Conservation (phyloP, 441 rosid genomes). For the Erodium trifolium region DNA sequence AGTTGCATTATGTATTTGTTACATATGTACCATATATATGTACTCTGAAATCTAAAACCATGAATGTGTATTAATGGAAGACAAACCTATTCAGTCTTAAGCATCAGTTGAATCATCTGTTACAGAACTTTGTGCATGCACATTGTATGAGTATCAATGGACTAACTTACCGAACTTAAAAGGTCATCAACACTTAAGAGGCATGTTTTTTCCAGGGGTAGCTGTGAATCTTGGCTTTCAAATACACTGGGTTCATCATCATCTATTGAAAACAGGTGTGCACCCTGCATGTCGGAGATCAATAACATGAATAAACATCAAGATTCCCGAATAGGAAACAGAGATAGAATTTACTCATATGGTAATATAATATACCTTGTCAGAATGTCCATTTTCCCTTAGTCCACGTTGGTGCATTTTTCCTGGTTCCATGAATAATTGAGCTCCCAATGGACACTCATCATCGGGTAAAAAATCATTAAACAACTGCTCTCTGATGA, state of each 20-base stretch:
- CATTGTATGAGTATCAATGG: too few relatives aligned
- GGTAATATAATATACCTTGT: constrained; percentile 24
- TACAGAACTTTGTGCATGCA: too few relatives aligned
- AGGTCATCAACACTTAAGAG: constrained; percentile 54
- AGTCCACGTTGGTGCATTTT: constrained; percentile 29
- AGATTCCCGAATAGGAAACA: constrained; percentile 7
- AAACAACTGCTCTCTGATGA: constrained; percentile 47
- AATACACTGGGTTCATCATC: constrained; percentile 34
- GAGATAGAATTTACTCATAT: constrained; percentile 4
- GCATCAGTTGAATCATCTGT: background rate
- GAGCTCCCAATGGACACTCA: constrained; percentile 61
- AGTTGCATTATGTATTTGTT: background rate
- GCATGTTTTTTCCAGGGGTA: constrained; percentile 24
- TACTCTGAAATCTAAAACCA: background rate
- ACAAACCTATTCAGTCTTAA: background rate
- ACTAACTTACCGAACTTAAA: constrained; percentile 42
- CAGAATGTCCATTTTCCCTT: constrained; percentile 20
- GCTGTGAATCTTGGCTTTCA: constrained; percentile 38
- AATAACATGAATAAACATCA: constrained; percentile 11
- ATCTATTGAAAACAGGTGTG: constrained; percentile 29
- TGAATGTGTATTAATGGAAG: background rate
- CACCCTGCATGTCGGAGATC: constrained; percentile 33
- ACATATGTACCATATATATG: background rate
- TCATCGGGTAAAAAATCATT: constrained; percentile 61
- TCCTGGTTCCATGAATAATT: constrained; percentile 43